Evolutionary conservation across 768 basidiomycete genomes (phyloP).

Genomic region (Rhizopogon rudus): DNA sequence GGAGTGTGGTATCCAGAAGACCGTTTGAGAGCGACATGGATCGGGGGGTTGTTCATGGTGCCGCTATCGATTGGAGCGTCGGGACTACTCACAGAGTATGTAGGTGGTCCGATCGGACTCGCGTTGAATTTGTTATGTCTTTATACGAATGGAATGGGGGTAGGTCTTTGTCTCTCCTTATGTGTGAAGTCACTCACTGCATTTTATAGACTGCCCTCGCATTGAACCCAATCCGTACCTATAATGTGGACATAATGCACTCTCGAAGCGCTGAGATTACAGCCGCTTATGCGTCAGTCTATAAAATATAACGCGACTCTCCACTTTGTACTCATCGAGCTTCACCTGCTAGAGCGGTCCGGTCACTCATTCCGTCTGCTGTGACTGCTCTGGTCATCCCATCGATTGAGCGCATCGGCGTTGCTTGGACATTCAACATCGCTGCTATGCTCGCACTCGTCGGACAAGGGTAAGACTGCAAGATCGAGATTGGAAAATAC

Average conservation of each 20-base stretch:
- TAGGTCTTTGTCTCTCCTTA: constrained; percentile 20
- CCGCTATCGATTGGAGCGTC: constrained; percentile 43
- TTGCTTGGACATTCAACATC: constrained; percentile 42
- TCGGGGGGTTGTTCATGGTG: constrained; percentile 38
- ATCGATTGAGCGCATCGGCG: constrained; percentile 47
- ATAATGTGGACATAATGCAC: constrained; percentile 52
- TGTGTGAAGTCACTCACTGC: not conserved
- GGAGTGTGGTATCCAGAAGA: constrained; percentile 62
- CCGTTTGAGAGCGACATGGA: constrained; percentile 44
- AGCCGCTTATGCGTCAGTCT: constrained; percentile 31
- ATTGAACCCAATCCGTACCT: constrained; percentile 48
- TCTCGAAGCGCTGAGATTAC: constrained; percentile 52
- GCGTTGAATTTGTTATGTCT: constrained; percentile 43
- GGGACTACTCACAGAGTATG: constrained; percentile 42
- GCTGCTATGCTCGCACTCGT: constrained; percentile 42
- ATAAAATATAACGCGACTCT: not conserved
- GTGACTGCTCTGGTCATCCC: constrained; percentile 47
- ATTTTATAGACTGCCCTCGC: constrained; percentile 42
- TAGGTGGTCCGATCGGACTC: constrained; percentile 42
- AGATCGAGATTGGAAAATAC: not conserved
- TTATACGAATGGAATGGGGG: constrained; percentile 59
- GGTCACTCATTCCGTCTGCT: constrained; percentile 38
- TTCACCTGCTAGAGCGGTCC: constrained; percentile 35
- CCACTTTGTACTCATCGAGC: not conserved
- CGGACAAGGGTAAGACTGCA: constrained; percentile 46